Evolutionary conservation across 352 stramenopile species (phyloP).

Genomic region (Phytophthora sp.): DNA sequence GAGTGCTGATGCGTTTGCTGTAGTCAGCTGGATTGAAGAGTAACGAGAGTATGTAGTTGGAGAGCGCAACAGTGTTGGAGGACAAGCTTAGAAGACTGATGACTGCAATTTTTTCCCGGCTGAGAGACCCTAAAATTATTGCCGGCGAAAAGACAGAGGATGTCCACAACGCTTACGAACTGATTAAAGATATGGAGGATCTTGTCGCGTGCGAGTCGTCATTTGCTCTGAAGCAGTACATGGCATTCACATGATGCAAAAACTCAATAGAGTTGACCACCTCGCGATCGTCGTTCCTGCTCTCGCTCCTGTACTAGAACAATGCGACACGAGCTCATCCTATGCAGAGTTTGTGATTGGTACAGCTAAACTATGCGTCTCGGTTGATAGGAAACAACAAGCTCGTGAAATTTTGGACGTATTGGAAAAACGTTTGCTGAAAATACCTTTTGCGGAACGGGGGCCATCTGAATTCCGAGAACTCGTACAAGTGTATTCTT

Average conservation of each 20-base stretch:
- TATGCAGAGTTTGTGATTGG: slow-evolving; percentile 30
- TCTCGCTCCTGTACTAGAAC: slow-evolving; percentile 17
- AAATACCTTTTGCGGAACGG: slow-evolving; percentile 12
- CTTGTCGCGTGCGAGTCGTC: slow-evolving; percentile 3
- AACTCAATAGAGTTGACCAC: slow-evolving; percentile 31
- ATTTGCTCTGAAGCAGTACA: slow-evolving; percentile 5
- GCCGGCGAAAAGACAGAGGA: slow-evolving; percentile 15
- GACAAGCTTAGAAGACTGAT: neutral
- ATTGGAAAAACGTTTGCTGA: slow-evolving; percentile 37
- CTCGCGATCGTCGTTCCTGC: neutral
- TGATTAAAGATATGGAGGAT: slow-evolving; percentile 16
- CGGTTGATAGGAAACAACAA: slow-evolving; percentile 24
- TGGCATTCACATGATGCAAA: slow-evolving; percentile 40
- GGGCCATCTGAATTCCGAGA: slow-evolving; percentile 8
- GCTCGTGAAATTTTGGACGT: slow-evolving; percentile 28
- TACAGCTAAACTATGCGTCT: slow-evolving; percentile 20
- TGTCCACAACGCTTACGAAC: slow-evolving; percentile 12
- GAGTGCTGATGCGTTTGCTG: slow-evolving; percentile 7
- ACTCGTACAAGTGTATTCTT: slow-evolving; percentile 21
- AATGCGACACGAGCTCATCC: slow-evolving; percentile 12
- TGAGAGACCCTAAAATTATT: slow-evolving; percentile 21
- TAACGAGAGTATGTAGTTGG: neutral
- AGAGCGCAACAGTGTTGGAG: neutral
- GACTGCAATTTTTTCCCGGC: slow-evolving; percentile 8
- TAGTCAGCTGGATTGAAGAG: neutral